Percentiles rank a stretch among this genome's conserved stretches.
These are phyloP conservation scores for Sugiyamaella chiloensis DNA, from an alignment of 805 yeast genomes.

Conservation along the genomic window DNA sequence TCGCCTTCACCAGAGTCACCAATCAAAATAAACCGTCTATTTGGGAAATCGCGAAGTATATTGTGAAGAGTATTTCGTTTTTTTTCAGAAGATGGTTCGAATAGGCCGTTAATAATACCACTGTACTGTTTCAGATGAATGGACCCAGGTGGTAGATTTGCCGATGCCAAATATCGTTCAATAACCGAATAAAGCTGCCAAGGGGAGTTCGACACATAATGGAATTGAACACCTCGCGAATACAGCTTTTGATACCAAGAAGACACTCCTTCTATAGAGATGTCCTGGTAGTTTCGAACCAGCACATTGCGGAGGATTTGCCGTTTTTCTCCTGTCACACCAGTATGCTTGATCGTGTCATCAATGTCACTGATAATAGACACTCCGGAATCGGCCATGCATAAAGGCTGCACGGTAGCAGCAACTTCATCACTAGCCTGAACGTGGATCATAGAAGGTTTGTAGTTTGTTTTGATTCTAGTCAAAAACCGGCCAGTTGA, in stretches of 20 bases:
- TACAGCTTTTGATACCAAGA: conserved; percentile 63
- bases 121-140: conserved; percentile 82
- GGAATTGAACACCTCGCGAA: conserved; percentile 55
- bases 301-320: conserved; percentile 77
- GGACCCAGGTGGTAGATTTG: conserved; percentile 72
- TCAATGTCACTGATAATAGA: conserved; percentile 89
- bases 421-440: conserved; percentile 41
- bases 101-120: conserved; percentile 75
- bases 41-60: conserved; percentile 69
- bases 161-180: conserved; percentile 50
- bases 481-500: conserved; percentile 61
- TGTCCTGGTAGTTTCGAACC: conserved; percentile 58
- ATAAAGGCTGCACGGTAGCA: conserved; percentile 44
- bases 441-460: conserved; percentile 51
- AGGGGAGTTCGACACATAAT: conserved; percentile 94
- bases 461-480: conserved; percentile 52
- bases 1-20: conserved; percentile 98
- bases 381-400: conserved; percentile 41
- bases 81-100: conserved; percentile 84
- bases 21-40: conserved; percentile 72
- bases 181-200: conserved; percentile 76
- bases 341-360: conserved; percentile 89
- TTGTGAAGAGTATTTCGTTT: conserved; percentile 64
- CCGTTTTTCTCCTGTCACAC: conserved; percentile 84
- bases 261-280: conserved; percentile 72